Conservation (phyloP, 2,329 filamentous ascomycete genomes). For the Pseudogymnoascus pannorum region DNA sequence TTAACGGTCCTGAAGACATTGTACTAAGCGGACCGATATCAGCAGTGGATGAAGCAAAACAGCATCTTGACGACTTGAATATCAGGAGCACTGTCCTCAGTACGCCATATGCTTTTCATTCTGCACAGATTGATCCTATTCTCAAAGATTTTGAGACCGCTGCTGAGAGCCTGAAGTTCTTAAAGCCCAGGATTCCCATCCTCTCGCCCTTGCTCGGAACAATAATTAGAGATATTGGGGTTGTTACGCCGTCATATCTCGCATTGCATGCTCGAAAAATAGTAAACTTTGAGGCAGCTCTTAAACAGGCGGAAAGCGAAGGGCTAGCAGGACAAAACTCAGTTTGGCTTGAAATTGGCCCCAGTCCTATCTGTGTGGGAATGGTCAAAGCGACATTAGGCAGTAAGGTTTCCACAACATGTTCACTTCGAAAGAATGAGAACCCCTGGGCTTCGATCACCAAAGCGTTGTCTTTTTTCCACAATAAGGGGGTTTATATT, state of each 20-base stretch:
- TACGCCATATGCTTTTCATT: conserved; percentile 61
- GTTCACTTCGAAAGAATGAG: conserved; percentile 56
- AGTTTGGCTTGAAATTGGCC: conserved; percentile 65
- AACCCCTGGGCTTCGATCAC: conserved; percentile 57
- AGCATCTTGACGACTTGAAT: conserved; percentile 40
- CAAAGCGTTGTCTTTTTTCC: conserved; percentile 49
- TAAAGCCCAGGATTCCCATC: conserved; percentile 50
- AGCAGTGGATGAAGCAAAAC: conserved; percentile 45
- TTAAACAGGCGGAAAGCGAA: conserved; percentile 49
- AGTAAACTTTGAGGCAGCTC: conserved; percentile 59
- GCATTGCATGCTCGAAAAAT: conserved; percentile 57
- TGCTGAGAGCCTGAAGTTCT: conserved; percentile 48
- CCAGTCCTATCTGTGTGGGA: conserved; percentile 60
- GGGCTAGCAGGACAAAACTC: conserved; percentile 59
- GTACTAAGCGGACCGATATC: conserved; percentile 57
- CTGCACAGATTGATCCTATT: conserved; percentile 56
- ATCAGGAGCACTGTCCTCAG: conserved; percentile 56
- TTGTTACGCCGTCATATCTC: conserved; percentile 55
- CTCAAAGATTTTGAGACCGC: conserved; percentile 50
- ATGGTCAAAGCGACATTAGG: conserved; percentile 61
- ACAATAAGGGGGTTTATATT: conserved; percentile 53
- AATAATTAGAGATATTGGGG: conserved; percentile 48
- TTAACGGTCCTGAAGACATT: conserved; percentile 68
- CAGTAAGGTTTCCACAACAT: conserved; percentile 44
- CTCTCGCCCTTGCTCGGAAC: conserved; percentile 61